Percentiles rank a stretch among this genome's conserved stretches.
Evolutionary conservation across 179 eudicot genomes (phyloP).

Genomic region (Actinidia arguta): DNA sequence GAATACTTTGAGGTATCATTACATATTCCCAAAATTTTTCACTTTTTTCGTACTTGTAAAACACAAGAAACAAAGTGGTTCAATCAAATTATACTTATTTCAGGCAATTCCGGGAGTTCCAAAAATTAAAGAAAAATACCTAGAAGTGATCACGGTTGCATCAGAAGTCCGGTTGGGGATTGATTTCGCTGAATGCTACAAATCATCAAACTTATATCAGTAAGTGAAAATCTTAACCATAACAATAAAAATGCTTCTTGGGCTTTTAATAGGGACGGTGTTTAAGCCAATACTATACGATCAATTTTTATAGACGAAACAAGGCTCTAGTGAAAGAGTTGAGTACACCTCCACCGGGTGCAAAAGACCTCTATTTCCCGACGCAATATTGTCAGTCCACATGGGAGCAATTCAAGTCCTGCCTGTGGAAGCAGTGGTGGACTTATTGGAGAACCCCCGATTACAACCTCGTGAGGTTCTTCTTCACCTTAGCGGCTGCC

Average conservation of each 20-base stretch:
- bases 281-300: not conserved
- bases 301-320: conserved; percentile 54
- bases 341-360: conserved; percentile 68
- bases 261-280: not conserved
- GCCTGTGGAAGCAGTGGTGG: conserved; percentile 97
- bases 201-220: conserved; percentile 71
- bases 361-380: conserved; percentile 70
- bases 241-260: not conserved
- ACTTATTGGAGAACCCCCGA: conserved; percentile 99
- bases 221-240: conserved; percentile 44
- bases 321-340: conserved; percentile 75
- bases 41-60: not conserved
- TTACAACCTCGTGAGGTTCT: conserved; percentile 80
- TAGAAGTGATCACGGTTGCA: conserved; percentile 85
- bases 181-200: conserved; percentile 83
- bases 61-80: not conserved
- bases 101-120: conserved; percentile 79
- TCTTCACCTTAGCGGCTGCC: conserved; percentile 78
- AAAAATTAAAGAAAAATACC: conserved; percentile 75
- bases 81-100: not conserved
- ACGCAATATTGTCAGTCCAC: conserved; percentile 68
- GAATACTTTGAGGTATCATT: conserved; percentile 92
- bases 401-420: conserved; percentile 84
- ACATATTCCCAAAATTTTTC: not conserved
- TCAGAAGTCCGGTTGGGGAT: conserved; percentile 76